Conservation (phyloP, 2,329 filamentous ascomycete species). For the Microcera coccophila region DNA sequence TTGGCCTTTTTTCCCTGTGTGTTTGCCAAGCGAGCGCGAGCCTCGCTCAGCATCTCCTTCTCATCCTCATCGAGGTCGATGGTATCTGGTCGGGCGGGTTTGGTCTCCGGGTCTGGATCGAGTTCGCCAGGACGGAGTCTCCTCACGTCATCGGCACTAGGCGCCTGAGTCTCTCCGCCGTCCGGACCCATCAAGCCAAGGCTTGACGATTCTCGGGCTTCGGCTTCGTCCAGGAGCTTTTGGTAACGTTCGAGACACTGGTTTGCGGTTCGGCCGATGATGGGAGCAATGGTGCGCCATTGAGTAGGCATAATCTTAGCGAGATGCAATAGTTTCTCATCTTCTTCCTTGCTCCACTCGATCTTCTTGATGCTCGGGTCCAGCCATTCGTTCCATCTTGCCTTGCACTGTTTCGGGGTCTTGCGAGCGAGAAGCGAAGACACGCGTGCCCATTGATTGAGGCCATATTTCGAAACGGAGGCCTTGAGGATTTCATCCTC, state of each 20-base stretch:
- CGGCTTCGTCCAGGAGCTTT: slow-evolving; percentile 91
- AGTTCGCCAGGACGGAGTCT: slow-evolving; percentile 86
- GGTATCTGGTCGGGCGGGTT: slow-evolving; percentile 90
- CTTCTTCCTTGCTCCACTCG: slow-evolving; percentile 98
- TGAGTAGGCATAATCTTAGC: slow-evolving; percentile 99
- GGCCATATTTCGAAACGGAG: slow-evolving; percentile 87
- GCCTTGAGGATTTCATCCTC: slow-evolving; percentile 97
- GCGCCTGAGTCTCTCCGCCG: slow-evolving; percentile 80
- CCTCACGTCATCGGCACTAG: slow-evolving; percentile 88
- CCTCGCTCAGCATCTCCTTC: slow-evolving; percentile 99
- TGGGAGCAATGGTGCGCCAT: slow-evolving; percentile 97
- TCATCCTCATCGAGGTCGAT: slow-evolving; percentile 98
- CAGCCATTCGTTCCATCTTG: slow-evolving; percentile 96
- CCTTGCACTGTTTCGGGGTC: slow-evolving; percentile 98
- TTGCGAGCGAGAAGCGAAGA: slow-evolving; percentile 96
- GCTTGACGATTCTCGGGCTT: slow-evolving; percentile 80
- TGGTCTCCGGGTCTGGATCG: slow-evolving; percentile 95
- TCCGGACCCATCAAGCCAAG: slow-evolving; percentile 80
- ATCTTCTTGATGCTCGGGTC: slow-evolving; percentile 98
- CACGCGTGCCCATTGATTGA: slow-evolving; percentile 98
- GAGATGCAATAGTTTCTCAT: slow-evolving; percentile 93
- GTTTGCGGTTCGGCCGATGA: slow-evolving; percentile 92
- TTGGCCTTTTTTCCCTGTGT: slow-evolving; percentile 99
- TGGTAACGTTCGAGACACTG: slow-evolving; percentile 97
- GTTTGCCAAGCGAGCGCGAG: slow-evolving; percentile 90